A percentile compares a stretch with the other conserved stretches of the same genome.
phyloP scores from a whole-genome alignment of 2,329 filamentous ascomycete genomes.

The Colletotrichum sidae region DNA sequence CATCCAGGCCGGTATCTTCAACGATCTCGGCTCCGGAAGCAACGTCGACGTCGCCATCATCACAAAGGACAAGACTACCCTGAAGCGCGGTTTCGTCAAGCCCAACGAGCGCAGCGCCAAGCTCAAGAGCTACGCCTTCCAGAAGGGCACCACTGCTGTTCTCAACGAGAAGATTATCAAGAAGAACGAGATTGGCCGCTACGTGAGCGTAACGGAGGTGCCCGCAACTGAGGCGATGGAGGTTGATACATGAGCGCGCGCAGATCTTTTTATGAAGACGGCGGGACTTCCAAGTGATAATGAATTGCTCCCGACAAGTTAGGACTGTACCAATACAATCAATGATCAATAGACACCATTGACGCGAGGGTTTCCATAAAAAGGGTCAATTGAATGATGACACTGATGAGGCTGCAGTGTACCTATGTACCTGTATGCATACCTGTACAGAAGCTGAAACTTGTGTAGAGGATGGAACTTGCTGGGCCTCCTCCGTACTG shows the following conservation, averaged over 20 bases:
- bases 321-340: constrained; percentile 39
- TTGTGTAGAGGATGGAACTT: too few species aligned
- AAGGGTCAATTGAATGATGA: not conserved
- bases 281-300: constrained; percentile 11
- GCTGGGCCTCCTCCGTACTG: too few species aligned
- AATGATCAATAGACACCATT: constrained; percentile 37
- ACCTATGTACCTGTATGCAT: too few species aligned
- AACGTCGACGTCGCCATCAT: constrained; percentile 98
- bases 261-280: constrained; percentile 5
- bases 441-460: too few species aligned
- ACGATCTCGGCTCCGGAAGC: constrained; percentile 95
- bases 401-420: not conserved
- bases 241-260: constrained; percentile 67
- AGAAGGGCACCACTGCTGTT: constrained; percentile 91
- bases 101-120: constrained; percentile 93
- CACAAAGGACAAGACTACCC: constrained; percentile 91
- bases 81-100: constrained; percentile 92
- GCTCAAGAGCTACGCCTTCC: constrained; percentile 92
- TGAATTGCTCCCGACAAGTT: constrained; percentile 17
- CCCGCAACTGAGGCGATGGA: constrained; percentile 79
- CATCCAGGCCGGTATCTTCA: constrained; percentile 97
- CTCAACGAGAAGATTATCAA: constrained; percentile 96
- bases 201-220: constrained; percentile 90
- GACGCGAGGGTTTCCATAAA: not conserved
- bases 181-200: constrained; percentile 93